Conservation (phyloP, 2,329 filamentous ascomycete species). For the Monosporascus cannonballus region DNA sequence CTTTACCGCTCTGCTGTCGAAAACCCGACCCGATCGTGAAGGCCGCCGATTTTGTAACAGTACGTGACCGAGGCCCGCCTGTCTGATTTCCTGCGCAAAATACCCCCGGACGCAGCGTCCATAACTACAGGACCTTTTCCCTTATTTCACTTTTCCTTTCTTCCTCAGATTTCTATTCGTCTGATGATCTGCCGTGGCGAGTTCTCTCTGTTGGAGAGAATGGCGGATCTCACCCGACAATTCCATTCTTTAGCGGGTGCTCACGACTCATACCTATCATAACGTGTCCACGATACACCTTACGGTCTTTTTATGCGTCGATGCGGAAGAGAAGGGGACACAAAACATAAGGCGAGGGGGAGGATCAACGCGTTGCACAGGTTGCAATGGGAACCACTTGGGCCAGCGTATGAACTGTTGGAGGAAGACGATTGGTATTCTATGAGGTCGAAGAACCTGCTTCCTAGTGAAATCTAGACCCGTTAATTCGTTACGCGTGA, state of each 20-base stretch:
- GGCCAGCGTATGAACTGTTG: too few species aligned
- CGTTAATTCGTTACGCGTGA: too few species aligned
- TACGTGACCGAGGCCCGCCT: not conserved
- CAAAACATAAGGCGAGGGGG: not conserved
- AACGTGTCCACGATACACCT: not conserved
- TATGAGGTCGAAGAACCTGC: too few species aligned
- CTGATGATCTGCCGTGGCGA: not conserved
- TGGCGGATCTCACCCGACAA: not conserved
- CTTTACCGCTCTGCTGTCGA: not conserved
- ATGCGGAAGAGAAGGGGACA: not conserved
- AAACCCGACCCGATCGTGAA: not conserved
- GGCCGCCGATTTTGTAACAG: not conserved
- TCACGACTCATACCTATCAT: not conserved
- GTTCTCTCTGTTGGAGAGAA: not conserved
- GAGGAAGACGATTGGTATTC: too few species aligned
- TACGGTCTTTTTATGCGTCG: not conserved
- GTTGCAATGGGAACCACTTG: not conserved
- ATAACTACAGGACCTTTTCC: not conserved
- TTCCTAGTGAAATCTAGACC: too few species aligned
- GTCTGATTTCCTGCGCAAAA: conserved; percentile 1
- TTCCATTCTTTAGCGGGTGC: not conserved
- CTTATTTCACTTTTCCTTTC: not conserved
- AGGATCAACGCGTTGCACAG: too few species aligned
- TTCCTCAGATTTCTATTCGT: not conserved
- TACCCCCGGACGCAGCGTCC: not conserved